These are phyloP conservation scores for Hypoxylon sp. DNA, from an alignment of 2,329 filamentous ascomycete genomes.

Conservation along the genomic window DNA sequence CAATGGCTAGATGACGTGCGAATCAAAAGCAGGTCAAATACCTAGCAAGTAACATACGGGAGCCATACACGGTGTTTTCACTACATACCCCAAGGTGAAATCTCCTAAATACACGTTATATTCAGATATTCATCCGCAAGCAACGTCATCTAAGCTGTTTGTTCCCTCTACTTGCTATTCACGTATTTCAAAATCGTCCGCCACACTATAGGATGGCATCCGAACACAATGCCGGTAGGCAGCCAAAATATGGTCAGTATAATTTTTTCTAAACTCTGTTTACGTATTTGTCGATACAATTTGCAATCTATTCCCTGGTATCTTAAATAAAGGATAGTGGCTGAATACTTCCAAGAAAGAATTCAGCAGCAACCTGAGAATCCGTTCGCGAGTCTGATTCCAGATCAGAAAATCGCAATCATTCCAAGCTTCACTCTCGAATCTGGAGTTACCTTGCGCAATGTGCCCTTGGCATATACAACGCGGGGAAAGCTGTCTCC, in stretches of 20 bases:
- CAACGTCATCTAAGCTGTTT: slow-evolving; percentile 15
- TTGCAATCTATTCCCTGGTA: background rate
- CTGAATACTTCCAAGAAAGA: slow-evolving; percentile 79
- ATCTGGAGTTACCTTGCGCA: slow-evolving; percentile 85
- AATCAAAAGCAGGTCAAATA: slow-evolving; percentile 21
- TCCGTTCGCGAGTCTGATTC: slow-evolving; percentile 87
- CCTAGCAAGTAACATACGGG: slow-evolving; percentile 6
- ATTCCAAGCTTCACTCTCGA: slow-evolving; percentile 93
- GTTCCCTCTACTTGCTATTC: slow-evolving; percentile 8
- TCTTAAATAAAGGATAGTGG: slow-evolving; percentile 59
- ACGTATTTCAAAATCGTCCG: slow-evolving; percentile 3
- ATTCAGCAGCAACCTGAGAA: slow-evolving; percentile 84
- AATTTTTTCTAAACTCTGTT: slow-evolving; percentile 9
- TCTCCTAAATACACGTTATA: background rate
- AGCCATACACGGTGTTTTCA: slow-evolving; percentile 5
- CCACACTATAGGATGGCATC: slow-evolving; percentile 48
- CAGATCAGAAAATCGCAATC: slow-evolving; percentile 87
- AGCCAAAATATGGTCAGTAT: slow-evolving; percentile 56
- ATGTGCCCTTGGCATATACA: slow-evolving; percentile 80
- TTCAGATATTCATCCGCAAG: slow-evolving; percentile 6
- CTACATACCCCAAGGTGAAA: slow-evolving; percentile 8
- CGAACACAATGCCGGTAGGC: slow-evolving; percentile 38
- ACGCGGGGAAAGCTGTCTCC: slow-evolving; percentile 73
- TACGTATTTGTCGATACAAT: slow-evolving; percentile 10
- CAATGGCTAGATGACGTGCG: slow-evolving; percentile 29